phyloP scores from a whole-genome alignment of 805 yeast species.

The Starmerella bombicola region DNA sequence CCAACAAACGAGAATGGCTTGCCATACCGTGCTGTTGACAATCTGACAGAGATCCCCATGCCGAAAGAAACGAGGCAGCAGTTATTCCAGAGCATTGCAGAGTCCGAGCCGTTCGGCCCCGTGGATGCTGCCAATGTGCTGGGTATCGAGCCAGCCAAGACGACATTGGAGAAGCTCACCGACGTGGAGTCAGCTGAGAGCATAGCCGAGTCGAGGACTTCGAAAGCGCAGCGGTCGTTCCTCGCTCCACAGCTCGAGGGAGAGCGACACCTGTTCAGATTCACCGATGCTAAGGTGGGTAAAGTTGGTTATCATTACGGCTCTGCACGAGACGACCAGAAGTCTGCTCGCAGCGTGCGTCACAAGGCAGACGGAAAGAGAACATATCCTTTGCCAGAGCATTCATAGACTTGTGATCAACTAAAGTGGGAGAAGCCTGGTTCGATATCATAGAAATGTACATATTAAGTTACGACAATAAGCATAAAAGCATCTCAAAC shows the following conservation, averaged over 20 bases:
- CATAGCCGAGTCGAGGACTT: constrained; percentile 15
- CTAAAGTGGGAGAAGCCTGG: no score
- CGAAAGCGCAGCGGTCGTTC: constrained; percentile 28
- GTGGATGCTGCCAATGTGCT: constrained; percentile 82
- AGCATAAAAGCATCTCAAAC: no score
- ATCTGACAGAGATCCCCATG: constrained; percentile 86
- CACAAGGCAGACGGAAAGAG: constrained; percentile 22
- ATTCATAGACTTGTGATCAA: constrained; percentile 8
- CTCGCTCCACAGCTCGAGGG: constrained; percentile 52
- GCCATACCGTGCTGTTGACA: constrained; percentile 41
- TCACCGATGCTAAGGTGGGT: constrained; percentile 68
- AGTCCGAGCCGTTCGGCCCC: constrained; percentile 91
- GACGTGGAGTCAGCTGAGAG: constrained; percentile 17
- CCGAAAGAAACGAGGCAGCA: constrained; percentile 73
- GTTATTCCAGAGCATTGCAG: constrained; percentile 78
- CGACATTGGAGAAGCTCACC: constrained; percentile 51
- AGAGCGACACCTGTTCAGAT: constrained; percentile 60
- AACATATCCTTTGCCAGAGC: constrained; percentile 23
- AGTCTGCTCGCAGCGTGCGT: constrained; percentile 50
- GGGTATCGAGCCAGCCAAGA: constrained; percentile 77
- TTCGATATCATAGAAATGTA: no score
- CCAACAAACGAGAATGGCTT: constrained; percentile 19
- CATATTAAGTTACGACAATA: no score
- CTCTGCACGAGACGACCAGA: constrained; percentile 74
- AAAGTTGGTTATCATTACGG: constrained; percentile 87